Evolutionary conservation across 208 protist genomes (phyloP), one percentile per base, ranked within the genome.

Genomic region (Trypanosoma mega): DNA sequence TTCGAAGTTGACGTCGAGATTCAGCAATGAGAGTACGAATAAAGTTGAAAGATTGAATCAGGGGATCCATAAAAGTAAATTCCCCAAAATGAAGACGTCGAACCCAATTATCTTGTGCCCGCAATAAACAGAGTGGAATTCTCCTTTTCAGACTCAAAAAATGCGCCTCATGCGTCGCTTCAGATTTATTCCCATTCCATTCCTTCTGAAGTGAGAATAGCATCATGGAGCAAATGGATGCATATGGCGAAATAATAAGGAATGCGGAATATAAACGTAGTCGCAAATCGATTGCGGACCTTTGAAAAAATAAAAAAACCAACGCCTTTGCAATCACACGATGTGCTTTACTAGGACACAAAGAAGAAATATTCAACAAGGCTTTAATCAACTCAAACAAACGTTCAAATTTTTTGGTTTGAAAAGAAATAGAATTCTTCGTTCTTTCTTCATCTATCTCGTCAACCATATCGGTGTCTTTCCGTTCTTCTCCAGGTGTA

Each of bases 41-140:
- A 67, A 88, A 85, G 58, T 88, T 90, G 26, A 93, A 31, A 14
- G 67, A 66, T 3, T 72, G 80, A 14, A 93, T 70, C 3, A 93
- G 52, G n/a, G 80, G 81, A 27, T 93, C 82, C 3, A 89, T n/a
- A 72, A 93, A 93, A 7, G 63, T 65, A 7, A 54, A 37, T 36
- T 86, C 65, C 4, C 80, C 72, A 20, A 53, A 43, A 3, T 44
- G 30, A 5, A 90, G 34, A 6, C 78, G 68, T 23, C 52, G 27
- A 8, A 80, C 8, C 54, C 85, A 87, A 7, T 69, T 58, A n/a
- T 60, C 20, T 33, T 78, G 58, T 18, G 74, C 70, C 18, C 71
- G 43, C 23, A 71, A 45, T 1, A 90, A 50, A 30, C 47, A 66
- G 12, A 27, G 3, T 11, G 86, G 86, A 31, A 87, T 49, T 11